A percentile compares a stretch with the other conserved stretches of the same genome.
phyloP scores from a whole-genome alignment of 306 rosid genomes.

The Malus asiatica region DNA sequence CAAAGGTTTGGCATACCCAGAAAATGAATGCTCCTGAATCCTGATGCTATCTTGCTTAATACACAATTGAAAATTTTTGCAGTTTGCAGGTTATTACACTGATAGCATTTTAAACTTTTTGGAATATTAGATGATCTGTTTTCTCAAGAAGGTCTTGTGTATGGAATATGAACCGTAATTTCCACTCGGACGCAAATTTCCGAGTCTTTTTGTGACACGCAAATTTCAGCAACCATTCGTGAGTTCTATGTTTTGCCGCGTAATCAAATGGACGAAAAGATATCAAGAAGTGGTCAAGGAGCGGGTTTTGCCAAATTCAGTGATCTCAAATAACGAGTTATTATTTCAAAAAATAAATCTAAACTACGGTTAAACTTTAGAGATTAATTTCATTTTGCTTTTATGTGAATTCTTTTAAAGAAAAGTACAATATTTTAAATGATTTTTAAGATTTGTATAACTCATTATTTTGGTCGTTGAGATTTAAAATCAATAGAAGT shows the following conservation, averaged over 20 bases:
- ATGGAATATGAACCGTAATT: no score
- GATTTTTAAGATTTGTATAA: no score
- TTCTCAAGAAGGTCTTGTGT: no score
- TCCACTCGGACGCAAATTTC: background rate
- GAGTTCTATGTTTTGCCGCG: background rate
- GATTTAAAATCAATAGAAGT: no score
- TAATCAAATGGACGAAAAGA: no score
- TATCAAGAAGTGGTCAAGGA: background rate
- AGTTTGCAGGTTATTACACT: background rate
- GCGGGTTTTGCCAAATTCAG: no score
- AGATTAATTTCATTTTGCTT: background rate
- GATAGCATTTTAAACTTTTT: background rate
- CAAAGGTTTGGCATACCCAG: background rate
- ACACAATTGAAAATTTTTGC: background rate
- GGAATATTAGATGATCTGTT: background rate
- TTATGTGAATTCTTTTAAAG: background rate
- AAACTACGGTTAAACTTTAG: no score
- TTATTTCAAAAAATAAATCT: no score
- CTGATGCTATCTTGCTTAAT: background rate
- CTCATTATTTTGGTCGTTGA: rapidly evolving
- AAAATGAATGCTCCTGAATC: background rate
- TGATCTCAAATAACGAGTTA: no score
- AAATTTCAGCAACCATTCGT: background rate
- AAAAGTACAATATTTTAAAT: no score
- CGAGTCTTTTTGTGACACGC: background rate